Evolutionary conservation across 1,139 yeast genomes (phyloP).

Genomic region (Yamadazyma sp.): DNA sequence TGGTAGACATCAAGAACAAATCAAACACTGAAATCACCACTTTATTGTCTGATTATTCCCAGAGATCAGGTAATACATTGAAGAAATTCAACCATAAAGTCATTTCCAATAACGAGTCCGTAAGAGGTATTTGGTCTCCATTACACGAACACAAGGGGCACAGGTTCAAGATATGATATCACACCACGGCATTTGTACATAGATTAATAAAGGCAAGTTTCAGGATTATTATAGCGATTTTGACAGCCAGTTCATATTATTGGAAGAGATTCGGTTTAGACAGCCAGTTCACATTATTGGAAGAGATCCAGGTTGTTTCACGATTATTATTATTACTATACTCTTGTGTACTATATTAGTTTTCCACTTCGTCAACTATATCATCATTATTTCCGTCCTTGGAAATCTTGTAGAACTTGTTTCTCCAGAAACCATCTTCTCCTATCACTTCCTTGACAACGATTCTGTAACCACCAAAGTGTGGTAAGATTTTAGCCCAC

Average conservation of each 20-base stretch:
- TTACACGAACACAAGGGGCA: conserved; percentile 71
- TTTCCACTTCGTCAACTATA: conserved; percentile 3
- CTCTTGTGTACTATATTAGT: neutral
- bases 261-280: too few relatives aligned
- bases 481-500: conserved; percentile 65
- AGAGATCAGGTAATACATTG: conserved; percentile 40
- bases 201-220: conserved; percentile 1
- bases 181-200: conserved; percentile 1
- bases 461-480: conserved; percentile 56
- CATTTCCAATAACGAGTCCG: conserved; percentile 73
- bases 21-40: conserved; percentile 59
- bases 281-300: too few relatives aligned
- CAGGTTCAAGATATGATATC: conserved; percentile 62
- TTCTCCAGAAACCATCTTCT: conserved; percentile 76
- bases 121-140: conserved; percentile 98
- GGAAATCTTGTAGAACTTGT: conserved; percentile 49
- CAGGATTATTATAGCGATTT: too few relatives aligned
- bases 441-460: conserved; percentile 62
- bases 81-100: conserved; percentile 65
- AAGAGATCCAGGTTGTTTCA: too few relatives aligned
- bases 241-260: too few relatives aligned
- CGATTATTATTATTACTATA: neutral
- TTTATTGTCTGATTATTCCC: conserved; percentile 56
- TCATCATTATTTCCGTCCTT: conserved; percentile 20
- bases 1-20: conserved; percentile 55